These are phyloP conservation scores for Hygrophila difformis DNA, from an alignment of 257 asterid genomes.

Conservation along the genomic window DNA sequence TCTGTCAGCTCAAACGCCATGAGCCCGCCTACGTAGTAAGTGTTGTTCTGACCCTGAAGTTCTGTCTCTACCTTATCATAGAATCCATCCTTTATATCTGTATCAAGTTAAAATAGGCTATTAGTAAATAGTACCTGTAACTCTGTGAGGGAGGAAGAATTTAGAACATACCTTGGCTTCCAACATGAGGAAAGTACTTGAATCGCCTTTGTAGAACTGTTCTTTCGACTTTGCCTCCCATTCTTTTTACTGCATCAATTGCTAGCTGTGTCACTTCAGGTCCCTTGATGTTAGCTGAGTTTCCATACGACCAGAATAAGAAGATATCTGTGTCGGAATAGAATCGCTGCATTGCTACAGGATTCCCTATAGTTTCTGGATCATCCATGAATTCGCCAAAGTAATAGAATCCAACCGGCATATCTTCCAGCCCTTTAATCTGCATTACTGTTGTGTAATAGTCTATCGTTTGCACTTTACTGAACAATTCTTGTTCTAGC, in stretches of 20 bases:
- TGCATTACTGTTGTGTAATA: slow-evolving; percentile 75
- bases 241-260: slow-evolving; percentile 52
- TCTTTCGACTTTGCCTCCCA: slow-evolving; percentile 53
- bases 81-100: slow-evolving; percentile 66
- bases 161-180: slow-evolving; percentile 47
- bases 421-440: slow-evolving; percentile 65
- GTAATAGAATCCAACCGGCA: slow-evolving; percentile 76
- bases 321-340: slow-evolving; percentile 50
- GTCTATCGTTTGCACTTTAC: slow-evolving; percentile 59
- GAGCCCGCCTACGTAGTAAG: slow-evolving; percentile 75
- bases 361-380: slow-evolving; percentile 72
- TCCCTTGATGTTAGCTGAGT: slow-evolving; percentile 43
- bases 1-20: slow-evolving; percentile 91
- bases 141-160: not conserved
- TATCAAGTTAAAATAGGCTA: slow-evolving; percentile 4
- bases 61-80: slow-evolving; percentile 52
- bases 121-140: not conserved
- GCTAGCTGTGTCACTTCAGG: slow-evolving; percentile 45
- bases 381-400: slow-evolving; percentile 70
- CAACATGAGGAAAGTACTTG: slow-evolving; percentile 72
- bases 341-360: slow-evolving; percentile 76
- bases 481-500: slow-evolving; percentile 54
- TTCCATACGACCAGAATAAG: slow-evolving; percentile 83
- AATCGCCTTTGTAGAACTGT: slow-evolving; percentile 51
- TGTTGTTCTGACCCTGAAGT: slow-evolving; percentile 66